These are phyloP conservation scores for Dioszegia aurantiaca DNA, from an alignment of 768 basidiomycete species.

Conservation along the genomic window DNA sequence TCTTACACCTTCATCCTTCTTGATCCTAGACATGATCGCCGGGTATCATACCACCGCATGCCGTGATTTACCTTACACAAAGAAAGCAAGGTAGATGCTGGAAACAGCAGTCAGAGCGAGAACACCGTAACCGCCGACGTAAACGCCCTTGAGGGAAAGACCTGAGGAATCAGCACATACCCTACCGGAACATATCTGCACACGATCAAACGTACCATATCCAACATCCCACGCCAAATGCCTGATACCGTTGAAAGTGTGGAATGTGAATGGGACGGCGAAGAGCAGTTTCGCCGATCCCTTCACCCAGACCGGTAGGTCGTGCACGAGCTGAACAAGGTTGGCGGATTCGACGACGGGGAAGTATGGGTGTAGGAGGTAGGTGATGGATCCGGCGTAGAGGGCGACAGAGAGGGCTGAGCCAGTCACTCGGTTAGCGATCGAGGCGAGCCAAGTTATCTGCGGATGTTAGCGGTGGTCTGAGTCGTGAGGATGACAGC, in stretches of 20 bases:
- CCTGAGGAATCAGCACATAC: conserved; percentile 56
- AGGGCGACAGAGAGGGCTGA: conserved; percentile 69
- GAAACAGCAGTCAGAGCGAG: conserved; percentile 72
- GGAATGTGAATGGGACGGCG: conserved; percentile 85
- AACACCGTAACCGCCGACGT: conserved; percentile 77
- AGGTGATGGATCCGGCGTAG: conserved; percentile 81
- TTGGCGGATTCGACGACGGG: conserved; percentile 69
- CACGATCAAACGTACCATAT: conserved; percentile 64
- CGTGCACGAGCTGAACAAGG: conserved; percentile 68
- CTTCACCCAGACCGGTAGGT: conserved; percentile 74
- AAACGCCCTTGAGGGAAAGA: conserved; percentile 73
- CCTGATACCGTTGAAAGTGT: conserved; percentile 82
- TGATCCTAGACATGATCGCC: neutral
- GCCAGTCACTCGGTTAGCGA: conserved; percentile 83
- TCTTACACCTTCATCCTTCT: neutral
- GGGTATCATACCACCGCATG: neutral
- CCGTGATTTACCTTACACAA: conserved; percentile 27
- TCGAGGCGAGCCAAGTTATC: conserved; percentile 83
- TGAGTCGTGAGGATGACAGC: too few relatives aligned
- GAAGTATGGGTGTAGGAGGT: conserved; percentile 71
- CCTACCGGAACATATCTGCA: neutral
- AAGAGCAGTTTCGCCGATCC: conserved; percentile 71
- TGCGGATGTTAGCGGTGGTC: too few relatives aligned
- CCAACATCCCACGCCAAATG: conserved; percentile 87
- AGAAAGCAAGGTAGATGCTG: conserved; percentile 67